phyloP scores from a whole-genome alignment of 495 filamentous ascomycete species.

The Tetracladium setigerum region DNA sequence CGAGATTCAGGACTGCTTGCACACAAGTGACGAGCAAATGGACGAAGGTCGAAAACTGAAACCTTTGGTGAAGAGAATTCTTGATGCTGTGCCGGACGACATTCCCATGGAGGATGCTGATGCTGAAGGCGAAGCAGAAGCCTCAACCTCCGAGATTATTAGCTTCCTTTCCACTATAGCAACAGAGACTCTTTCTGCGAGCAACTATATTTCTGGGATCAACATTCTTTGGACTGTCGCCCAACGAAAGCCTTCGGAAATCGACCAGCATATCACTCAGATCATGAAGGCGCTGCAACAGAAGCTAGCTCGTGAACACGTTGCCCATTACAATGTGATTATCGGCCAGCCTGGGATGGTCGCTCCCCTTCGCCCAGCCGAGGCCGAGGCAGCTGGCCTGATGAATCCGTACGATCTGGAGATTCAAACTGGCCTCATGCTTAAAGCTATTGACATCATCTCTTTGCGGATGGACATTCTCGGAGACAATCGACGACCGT shows the following conservation, averaged over 20 bases:
- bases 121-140: constrained; percentile 68
- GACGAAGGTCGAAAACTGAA: constrained; percentile 52
- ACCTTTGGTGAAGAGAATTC: constrained; percentile 70
- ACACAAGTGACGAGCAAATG: constrained; percentile 58
- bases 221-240: constrained; percentile 89
- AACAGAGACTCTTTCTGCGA: constrained; percentile 69
- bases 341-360: constrained; percentile 34
- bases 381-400: constrained; percentile 37
- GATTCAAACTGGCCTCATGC: constrained; percentile 76
- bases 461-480: constrained; percentile 87
- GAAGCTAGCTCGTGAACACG: constrained; percentile 92
- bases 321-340: constrained; percentile 60
- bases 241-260: constrained; percentile 70
- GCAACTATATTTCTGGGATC: constrained; percentile 76
- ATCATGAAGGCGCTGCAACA: constrained; percentile 89
- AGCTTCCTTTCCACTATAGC: constrained; percentile 74
- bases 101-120: constrained; percentile 83
- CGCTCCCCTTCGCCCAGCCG: constrained; percentile 25
- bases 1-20: constrained; percentile 87
- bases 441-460: constrained; percentile 89
- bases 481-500: constrained; percentile 86
- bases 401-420: constrained; percentile 72
- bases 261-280: constrained; percentile 78
- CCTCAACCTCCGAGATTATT: constrained; percentile 68
- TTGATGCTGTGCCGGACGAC: constrained; percentile 87